Evolutionary conservation across 78 protist genomes (phyloP), one percentile per base, ranked within the genome.

Genomic region (Isochrysis galbana): DNA sequence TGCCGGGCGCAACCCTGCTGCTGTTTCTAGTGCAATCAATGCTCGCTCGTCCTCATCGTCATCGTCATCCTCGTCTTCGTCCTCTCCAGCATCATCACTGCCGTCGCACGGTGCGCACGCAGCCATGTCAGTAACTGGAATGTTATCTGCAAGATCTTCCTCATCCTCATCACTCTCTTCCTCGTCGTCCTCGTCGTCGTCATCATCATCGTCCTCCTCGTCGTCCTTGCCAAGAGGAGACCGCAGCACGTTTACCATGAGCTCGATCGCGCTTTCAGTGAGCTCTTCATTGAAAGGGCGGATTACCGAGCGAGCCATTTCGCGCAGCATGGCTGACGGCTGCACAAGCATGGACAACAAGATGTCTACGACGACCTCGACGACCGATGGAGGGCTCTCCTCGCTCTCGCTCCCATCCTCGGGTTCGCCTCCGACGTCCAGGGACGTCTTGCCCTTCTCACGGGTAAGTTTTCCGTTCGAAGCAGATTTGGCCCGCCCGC

Each of bases 271-370:
- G 21, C 38, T 48, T 48, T 38, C 51, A 34, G 4, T 42, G 36
- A 78, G 21, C 34, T 42, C 51, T 45, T 38, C 51, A n/a, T 19
- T 25, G 17, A 78, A 42, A 48, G 87, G 32, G 87, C 87, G 87
- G 36, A 78, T 10, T 19, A 54, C 67, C 67, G 10, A 19, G 19
- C 19, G 67, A 54, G 32, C 10, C 51, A 78, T 11, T 19, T 78
- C 87, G 36, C 87, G 87, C 45, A 78, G 87, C 87, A 22, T 38
- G 54, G 87, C 87, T 32, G 87, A 78, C 51, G 87, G 87, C 87
- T 42, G 87, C 87, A 22, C 87, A 19, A 78, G 87, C 34, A 78
- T 21, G 1, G 51, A 42, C 51, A 78, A 34, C 51, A 42, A 14
- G 36, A 78, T 4, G n/a, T 78, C 87, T 19, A 22, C 5, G 36